Evolutionary conservation across 441 rosid species (phyloP), one percentile per base, ranked within the genome.

Genomic region (Corymbia calophylla): DNA sequence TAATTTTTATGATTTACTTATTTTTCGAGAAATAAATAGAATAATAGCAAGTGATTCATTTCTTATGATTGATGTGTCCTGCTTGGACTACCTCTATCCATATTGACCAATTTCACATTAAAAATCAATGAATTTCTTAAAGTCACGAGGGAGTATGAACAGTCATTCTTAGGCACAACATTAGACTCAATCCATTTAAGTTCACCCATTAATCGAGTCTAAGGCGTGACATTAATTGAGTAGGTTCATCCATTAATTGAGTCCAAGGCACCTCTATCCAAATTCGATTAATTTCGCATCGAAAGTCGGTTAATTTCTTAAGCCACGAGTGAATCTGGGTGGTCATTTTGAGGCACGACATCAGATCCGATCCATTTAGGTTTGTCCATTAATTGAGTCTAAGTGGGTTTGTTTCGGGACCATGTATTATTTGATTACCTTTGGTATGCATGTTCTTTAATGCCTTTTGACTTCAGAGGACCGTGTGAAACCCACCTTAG

Each of bases 1-100:
- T n/a, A n/a, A 25, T 58, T 58, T 25, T 7, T 17, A 58, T 39
- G 23, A 58, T 23, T 58, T 25, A 17, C 7, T n/a, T 2, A 3
- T n/a, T 0, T 64, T 64, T 64, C 31, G 70, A 10, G 4, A 64
- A n/a, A 31, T 4, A n/a, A 64, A 15, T 31, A 2, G 5, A 31
- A 39, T 39, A 6, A 39, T 39, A 39, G 48, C 25, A 32, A 18
- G 44, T 2, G 19, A 70, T 32, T 18, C 13, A 39, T 32, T 32
- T 70, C 23, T 70, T 31, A 8, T 7, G 77, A 21, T 31, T 6
- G 48, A 10, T 4, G 6, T 35, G 48, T 19, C 48, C 27, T 5
- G 23, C 8, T 35, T 2, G 29, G 17, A 10, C 4, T 0, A 3
- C 21, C 16, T 39, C 29, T 12, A 3, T 39, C 14, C 5, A 5